Evolutionary conservation across 208 protist species (phyloP), one percentile per base, ranked within the genome.

Genomic region (Lotmaria passim): DNA sequence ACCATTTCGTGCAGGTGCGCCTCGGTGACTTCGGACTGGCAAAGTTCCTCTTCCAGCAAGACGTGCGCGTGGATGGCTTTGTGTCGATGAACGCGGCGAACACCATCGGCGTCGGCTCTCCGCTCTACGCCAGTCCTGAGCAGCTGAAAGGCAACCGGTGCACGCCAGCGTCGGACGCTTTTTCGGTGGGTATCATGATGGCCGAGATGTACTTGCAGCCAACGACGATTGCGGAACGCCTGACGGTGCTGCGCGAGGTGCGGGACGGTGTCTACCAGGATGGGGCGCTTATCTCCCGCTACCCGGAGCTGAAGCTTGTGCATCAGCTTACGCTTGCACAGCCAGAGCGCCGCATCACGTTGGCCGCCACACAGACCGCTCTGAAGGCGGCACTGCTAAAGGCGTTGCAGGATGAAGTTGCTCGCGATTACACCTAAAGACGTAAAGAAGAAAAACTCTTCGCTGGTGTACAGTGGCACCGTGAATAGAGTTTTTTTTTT

Each of bases 51-150:
- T 55, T 62, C 7, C 73, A 75, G 46, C 59, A 77, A 47, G 64
- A 78, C 24, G n/a, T 87, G 7, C 73, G 79, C 14, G 61, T 82
- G 2, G 70, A 78, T 15, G 65, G 69, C 24, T 81, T 82, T 52
- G 84, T 80, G 31, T 66, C 76, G 41, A 69, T 73, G 38, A 89
- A 73, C 53, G 68, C 62, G 23, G 69, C 78, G 17, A 90, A 94
- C 77, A 96, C 91, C 3, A 48, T 81, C 10, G 91, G 91, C 7
- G 82, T 88, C n/a, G 91, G 91, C 70, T 93, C 91, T 0, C 87
- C 91, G 6, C 78, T 96, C 46, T 96, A 96, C 77, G 85, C 87
- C 1, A 93, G 87, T 56, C 91, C 91, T 10, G 91, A 96, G 83
- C 91, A 96, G 72, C 73, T 94, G 8, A 66, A 75, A 7, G 89